Evolutionary conservation across 2,329 filamentous ascomycete species (phyloP).

Genomic region (Tolypocladium nubicola): DNA sequence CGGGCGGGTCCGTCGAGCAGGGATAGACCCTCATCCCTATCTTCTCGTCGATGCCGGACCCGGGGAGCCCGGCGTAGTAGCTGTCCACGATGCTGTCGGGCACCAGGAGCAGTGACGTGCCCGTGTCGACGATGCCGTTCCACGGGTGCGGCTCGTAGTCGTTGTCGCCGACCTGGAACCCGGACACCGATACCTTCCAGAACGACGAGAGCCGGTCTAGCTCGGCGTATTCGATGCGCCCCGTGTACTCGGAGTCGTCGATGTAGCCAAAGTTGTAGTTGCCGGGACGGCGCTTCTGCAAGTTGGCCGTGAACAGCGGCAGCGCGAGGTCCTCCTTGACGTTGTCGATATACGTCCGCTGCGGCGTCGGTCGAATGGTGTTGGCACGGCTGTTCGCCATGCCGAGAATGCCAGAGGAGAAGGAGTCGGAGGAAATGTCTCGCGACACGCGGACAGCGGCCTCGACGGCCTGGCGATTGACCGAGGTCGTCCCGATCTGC

Average conservation of each 20-base stretch:
- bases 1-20: constrained; percentile 40
- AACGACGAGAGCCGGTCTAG: constrained; percentile 43
- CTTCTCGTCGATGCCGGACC: constrained; percentile 31
- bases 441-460: constrained; percentile 48
- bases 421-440: constrained; percentile 21
- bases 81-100: constrained; percentile 38
- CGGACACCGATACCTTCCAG: constrained; percentile 50
- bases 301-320: constrained; percentile 26
- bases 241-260: constrained; percentile 44
- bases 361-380: constrained; percentile 18
- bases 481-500: constrained; percentile 46
- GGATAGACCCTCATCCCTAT: constrained; percentile 48
- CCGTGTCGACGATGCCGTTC: constrained; percentile 57
- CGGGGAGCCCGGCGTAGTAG: constrained; percentile 49
- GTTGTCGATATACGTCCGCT: constrained; percentile 26
- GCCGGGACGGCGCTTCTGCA: constrained; percentile 19
- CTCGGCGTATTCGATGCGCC: constrained; percentile 42
- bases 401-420: constrained; percentile 25
- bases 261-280: constrained; percentile 37
- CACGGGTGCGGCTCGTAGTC: constrained; percentile 19
- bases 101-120: constrained; percentile 55
- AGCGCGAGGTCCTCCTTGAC: constrained; percentile 14
- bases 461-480: constrained; percentile 53
- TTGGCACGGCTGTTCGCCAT: constrained; percentile 21
- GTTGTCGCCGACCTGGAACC: constrained; percentile 39